Conservation (phyloP, 768 basidiomycete species). For the Suillus cothurnatus region DNA sequence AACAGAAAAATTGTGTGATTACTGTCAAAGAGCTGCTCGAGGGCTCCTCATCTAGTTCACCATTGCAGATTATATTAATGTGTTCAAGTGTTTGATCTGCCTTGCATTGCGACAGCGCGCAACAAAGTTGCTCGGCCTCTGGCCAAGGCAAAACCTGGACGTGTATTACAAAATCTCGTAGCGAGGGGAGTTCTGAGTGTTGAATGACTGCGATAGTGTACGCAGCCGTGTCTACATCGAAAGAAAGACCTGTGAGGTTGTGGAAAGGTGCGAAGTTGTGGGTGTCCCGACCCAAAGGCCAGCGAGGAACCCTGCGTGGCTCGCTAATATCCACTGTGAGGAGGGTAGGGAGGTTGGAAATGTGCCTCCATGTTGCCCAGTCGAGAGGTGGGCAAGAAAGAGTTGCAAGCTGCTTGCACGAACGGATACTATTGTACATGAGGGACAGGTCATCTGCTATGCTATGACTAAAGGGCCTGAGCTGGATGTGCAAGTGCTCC, state of each 20-base stretch:
- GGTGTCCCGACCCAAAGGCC: background rate
- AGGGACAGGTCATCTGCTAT: too few relatives aligned
- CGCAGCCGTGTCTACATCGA: background rate
- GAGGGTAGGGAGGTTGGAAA: background rate
- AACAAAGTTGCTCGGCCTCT: background rate
- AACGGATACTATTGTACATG: too few relatives aligned
- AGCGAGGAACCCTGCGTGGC: fast-evolving
- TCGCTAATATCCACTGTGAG: background rate
- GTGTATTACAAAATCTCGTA: background rate
- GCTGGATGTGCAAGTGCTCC: too few relatives aligned
- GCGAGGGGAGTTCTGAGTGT: background rate
- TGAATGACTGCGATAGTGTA: background rate
- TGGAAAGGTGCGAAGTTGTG: background rate
- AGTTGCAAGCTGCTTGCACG: too few relatives aligned
- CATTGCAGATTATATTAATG: background rate
- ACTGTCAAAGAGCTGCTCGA: background rate
- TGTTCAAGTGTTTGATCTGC: background rate
- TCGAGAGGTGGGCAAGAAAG: background rate
- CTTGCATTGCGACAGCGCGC: background rate
- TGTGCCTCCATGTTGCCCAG: background rate
- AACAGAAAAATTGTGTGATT: background rate
- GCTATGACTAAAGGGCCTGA: too few relatives aligned
- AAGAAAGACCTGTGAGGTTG: background rate
- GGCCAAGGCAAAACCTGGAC: background rate
- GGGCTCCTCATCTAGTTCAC: background rate